These are phyloP conservation scores for Tephrocybe sp. DNA, from an alignment of 768 basidiomycete genomes.

Conservation along the genomic window DNA sequence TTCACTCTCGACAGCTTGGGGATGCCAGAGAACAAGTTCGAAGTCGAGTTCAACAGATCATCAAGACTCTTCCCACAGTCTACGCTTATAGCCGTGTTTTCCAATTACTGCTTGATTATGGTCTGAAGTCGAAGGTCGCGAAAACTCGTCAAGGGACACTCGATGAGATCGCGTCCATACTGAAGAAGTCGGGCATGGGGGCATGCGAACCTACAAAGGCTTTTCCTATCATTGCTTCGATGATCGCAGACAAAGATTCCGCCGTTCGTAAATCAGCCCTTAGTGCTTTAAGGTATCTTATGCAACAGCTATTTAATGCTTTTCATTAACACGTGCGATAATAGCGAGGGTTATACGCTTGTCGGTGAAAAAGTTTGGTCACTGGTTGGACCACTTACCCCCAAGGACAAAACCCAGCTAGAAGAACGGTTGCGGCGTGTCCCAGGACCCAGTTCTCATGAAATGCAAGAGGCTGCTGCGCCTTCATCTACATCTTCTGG, in stretches of 20 bases:
- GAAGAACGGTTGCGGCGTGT: slow-evolving; percentile 87
- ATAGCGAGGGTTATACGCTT: slow-evolving; percentile 76
- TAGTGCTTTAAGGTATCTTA: slow-evolving; percentile 69
- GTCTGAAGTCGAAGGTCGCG: slow-evolving; percentile 85
- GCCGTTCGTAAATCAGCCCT: slow-evolving; percentile 87
- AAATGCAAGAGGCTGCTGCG: slow-evolving; percentile 30
- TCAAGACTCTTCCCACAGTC: slow-evolving; percentile 82
- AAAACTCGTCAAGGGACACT: slow-evolving; percentile 87
- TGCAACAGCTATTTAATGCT: neutral
- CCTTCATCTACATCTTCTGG: slow-evolving; percentile 19
- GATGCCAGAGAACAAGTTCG: slow-evolving; percentile 86
- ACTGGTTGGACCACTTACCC: slow-evolving; percentile 66
- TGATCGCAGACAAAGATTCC: slow-evolving; percentile 89
- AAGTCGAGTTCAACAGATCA: slow-evolving; percentile 74
- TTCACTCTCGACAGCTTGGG: slow-evolving; percentile 62
- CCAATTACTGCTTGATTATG: slow-evolving; percentile 83
- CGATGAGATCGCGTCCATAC: slow-evolving; percentile 74
- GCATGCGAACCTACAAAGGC: slow-evolving; percentile 82
- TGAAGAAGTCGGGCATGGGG: slow-evolving; percentile 80
- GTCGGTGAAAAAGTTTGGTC: slow-evolving; percentile 87
- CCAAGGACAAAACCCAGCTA: slow-evolving; percentile 90
- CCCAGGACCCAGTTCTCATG: slow-evolving; percentile 57
- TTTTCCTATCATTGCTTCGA: slow-evolving; percentile 70
- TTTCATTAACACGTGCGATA: slow-evolving; percentile 11
- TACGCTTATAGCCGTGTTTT: slow-evolving; percentile 94